Conservation (phyloP, 23 red algal genomes). For the Gracilaria caudata region DNA sequence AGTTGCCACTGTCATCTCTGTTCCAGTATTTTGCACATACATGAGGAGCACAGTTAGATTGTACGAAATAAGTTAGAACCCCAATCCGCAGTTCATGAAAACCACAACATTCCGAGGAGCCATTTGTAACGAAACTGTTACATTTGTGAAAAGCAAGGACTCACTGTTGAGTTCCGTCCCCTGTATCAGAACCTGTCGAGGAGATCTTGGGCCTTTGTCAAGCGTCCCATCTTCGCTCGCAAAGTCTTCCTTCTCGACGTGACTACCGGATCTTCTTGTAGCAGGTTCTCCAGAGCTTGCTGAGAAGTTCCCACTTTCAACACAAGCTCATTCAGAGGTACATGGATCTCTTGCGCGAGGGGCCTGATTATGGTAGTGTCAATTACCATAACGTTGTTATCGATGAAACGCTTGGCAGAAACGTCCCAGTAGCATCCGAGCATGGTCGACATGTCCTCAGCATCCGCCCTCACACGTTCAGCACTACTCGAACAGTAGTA, state of each 20-base stretch:
- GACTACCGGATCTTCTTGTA: slow-evolving; percentile 51
- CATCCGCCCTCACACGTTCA: slow-evolving; percentile 52
- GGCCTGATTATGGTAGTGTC: slow-evolving; percentile 57
- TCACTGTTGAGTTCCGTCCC: neutral
- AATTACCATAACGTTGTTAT: slow-evolving; percentile 66
- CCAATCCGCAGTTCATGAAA: neutral
- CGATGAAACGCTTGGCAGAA: slow-evolving; percentile 47
- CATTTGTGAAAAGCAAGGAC: neutral
- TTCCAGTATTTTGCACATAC: too few species aligned
- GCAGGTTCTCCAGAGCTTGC: slow-evolving; percentile 42
- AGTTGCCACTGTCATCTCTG: too few species aligned
- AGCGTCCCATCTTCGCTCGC: slow-evolving; percentile 11
- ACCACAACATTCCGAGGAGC: too few species aligned
- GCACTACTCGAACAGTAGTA: slow-evolving; percentile 58
- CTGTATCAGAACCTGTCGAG: slow-evolving; percentile 39
- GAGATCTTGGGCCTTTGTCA: slow-evolving; percentile 48
- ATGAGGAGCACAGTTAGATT: neutral
- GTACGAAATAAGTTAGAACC: neutral
- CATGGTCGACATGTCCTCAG: slow-evolving; percentile 69
- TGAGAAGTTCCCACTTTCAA: slow-evolving; percentile 61
- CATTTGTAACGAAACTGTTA: neutral
- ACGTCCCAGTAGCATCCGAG: slow-evolving; percentile 67
- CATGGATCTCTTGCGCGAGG: slow-evolving; percentile 55
- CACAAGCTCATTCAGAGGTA: slow-evolving; percentile 62
- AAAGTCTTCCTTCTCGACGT: slow-evolving; percentile 45